Conservation (phyloP, 1,284 basidiomycete species). For the Anthracocystis walkeri region DNA sequence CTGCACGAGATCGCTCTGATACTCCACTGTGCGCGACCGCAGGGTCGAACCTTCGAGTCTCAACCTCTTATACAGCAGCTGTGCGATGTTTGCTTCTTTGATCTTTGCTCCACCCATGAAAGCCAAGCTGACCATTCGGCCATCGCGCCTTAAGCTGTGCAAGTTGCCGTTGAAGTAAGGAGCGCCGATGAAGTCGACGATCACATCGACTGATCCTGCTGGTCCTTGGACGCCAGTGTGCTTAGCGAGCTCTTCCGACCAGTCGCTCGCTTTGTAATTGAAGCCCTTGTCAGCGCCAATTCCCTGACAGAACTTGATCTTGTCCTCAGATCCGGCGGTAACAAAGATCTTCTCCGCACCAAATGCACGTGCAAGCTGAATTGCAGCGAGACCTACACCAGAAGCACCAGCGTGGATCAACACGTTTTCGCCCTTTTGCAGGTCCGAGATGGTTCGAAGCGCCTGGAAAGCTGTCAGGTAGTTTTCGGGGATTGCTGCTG, state of each 20-base stretch:
- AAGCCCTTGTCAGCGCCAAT: conserved; percentile 78
- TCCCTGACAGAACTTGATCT: conserved; percentile 80
- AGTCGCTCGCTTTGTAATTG: conserved; percentile 88
- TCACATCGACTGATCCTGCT: conserved; percentile 76
- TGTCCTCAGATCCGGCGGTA: conserved; percentile 86
- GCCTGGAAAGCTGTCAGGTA: conserved; percentile 68
- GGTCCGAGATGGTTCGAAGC: conserved; percentile 37
- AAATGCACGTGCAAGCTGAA: conserved; percentile 83
- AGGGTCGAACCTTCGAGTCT: conserved; percentile 90
- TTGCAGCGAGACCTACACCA: conserved; percentile 87
- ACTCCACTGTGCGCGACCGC: conserved; percentile 80
- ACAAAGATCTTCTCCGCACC: conserved; percentile 73
- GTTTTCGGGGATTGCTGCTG: conserved; percentile 65
- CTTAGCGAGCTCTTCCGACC: conserved; percentile 75
- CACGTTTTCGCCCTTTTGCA: conserved; percentile 79
- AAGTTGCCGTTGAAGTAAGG: conserved; percentile 88
- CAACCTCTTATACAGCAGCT: conserved; percentile 85
- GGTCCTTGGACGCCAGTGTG: conserved; percentile 51
- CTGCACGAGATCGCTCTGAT: conserved; percentile 82
- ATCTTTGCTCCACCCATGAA: conserved; percentile 79
- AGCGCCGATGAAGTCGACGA: conserved; percentile 89
- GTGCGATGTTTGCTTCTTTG: conserved; percentile 76
- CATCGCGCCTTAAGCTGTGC: conserved; percentile 80
- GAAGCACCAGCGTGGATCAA: conserved; percentile 81
- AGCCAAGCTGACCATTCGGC: conserved; percentile 80